Evolutionary conservation across 805 yeast genomes (phyloP).

Genomic region (Yarrowia osloensis): DNA sequence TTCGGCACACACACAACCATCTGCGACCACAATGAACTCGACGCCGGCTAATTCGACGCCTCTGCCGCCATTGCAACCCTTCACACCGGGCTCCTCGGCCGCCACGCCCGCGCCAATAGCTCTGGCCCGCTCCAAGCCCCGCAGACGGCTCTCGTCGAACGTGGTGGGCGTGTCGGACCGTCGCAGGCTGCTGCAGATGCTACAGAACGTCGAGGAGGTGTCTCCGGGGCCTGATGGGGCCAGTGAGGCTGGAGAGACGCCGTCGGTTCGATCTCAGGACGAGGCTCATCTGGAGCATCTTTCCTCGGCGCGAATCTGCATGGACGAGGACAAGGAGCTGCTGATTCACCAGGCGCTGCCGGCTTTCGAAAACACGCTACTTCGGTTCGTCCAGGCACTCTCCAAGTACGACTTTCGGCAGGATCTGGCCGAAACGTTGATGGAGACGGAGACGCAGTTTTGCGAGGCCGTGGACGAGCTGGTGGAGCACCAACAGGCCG

Average conservation of each 20-base stretch:
- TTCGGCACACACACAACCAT: neutral
- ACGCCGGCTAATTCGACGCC: conserved; percentile 26
- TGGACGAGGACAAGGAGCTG: conserved; percentile 29
- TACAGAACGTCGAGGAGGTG: conserved; percentile 15
- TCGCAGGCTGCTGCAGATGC: conserved; percentile 16
- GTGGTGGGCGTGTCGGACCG: conserved; percentile 12
- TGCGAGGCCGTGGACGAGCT: conserved; percentile 38
- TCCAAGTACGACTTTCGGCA: conserved; percentile 38
- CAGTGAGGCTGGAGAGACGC: neutral
- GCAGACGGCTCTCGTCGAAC: conserved; percentile 15
- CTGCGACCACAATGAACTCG: neutral
- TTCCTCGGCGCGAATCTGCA: conserved; percentile 14
- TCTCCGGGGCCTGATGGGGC: conserved; percentile 1
- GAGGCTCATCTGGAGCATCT: conserved; percentile 17
- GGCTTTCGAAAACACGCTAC: conserved; percentile 5
- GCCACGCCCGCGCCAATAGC: conserved; percentile 23
- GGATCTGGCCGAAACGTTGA: conserved; percentile 39
- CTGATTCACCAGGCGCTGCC: conserved; percentile 20
- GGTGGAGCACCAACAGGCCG: conserved; percentile 40
- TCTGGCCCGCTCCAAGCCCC: neutral
- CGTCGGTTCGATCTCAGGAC: neutral
- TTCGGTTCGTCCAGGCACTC: conserved; percentile 38
- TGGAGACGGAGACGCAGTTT: conserved; percentile 37
- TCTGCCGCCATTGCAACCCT: conserved; percentile 29
- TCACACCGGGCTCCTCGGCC: conserved; percentile 19